Base-by-base conservation (phyloP, 1,284 basidiomycete genomes). In the Schizophyllum commune region DNA sequence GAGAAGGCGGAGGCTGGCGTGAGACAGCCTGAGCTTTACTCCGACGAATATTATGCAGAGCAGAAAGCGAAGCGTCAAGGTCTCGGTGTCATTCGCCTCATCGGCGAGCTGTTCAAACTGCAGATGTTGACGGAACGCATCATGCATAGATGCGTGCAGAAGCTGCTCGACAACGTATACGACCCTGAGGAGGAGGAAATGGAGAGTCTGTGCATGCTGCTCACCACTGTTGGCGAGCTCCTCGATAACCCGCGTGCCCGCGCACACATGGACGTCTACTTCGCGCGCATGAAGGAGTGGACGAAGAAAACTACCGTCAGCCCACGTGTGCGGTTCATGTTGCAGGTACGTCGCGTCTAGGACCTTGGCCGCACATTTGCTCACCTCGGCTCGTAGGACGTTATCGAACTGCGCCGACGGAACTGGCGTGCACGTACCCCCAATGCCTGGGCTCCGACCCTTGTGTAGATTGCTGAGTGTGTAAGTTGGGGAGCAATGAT, bases 111-210 rank as follows among this genome's bases (percentile, higher is more conserved):
- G 57, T 92, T 86, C 84, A 91, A 90, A 77, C 75, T 91, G 52
- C 80, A 81, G 66, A 88, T 90, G 85, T 74, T 90, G 32, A 84
- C 85, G 47, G 83, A 84, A 71, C 78, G 83, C 61, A 87, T 89
- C 71, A 91, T 92, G 82, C 83, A 86, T 72, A 80, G 85, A 65
- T 91, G 87, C 73, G 82, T 92, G 70, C 83, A 86, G 75, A 84
- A 94, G 75, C 83, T 98, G 32, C 81, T 98, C 32, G 84, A 87
- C 63, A 96, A 96, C 71, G 88, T 94, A 60, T 87, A 92, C 61
- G 91, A 91, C 69, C 94, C 95, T 0, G 93, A 97, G 71, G 96
- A 97, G 75, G 96, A 96, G 76, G 94, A 97, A 71, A 91, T 98
- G 66, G 96, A 98, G 79, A 93, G 89, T 54, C 83, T 97, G 64